phyloP scores from a whole-genome alignment of 2,329 filamentous ascomycete species.

The Talaromyces amestolkiae region DNA sequence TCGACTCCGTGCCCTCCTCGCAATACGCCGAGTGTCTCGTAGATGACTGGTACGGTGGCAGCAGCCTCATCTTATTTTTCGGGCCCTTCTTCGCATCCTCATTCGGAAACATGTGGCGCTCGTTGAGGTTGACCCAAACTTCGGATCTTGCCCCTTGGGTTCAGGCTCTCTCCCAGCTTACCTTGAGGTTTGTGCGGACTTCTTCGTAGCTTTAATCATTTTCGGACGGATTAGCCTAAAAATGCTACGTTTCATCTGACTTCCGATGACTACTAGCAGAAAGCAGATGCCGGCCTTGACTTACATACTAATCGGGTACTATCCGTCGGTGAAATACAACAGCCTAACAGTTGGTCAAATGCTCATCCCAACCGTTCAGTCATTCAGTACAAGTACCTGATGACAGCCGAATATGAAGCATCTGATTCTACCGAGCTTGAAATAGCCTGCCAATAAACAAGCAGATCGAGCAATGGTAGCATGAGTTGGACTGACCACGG shows the following conservation, averaged over 20 bases:
- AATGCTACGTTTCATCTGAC: not conserved
- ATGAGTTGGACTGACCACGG: constrained; percentile 6
- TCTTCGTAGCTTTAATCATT: not conserved
- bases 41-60: not conserved
- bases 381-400: not conserved
- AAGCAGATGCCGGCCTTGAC: not conserved
- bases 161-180: not conserved
- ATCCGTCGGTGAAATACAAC: not conserved
- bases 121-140: not conserved
- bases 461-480: not conserved
- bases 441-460: not conserved
- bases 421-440: not conserved
- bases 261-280: not conserved
- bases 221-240: not conserved
- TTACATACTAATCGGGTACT: not conserved
- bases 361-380: not conserved
- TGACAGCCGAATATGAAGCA: not conserved
- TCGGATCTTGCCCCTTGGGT: not conserved
- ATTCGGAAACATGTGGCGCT: not conserved
- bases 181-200: not conserved
- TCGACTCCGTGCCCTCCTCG: not conserved
- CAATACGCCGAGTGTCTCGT: not conserved
- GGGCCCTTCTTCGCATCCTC: not conserved
- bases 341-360: not conserved
- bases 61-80: not conserved